These are phyloP conservation scores for Pseudocercospora musae DNA, from an alignment of 2,329 filamentous ascomycete species.

Conservation along the genomic window DNA sequence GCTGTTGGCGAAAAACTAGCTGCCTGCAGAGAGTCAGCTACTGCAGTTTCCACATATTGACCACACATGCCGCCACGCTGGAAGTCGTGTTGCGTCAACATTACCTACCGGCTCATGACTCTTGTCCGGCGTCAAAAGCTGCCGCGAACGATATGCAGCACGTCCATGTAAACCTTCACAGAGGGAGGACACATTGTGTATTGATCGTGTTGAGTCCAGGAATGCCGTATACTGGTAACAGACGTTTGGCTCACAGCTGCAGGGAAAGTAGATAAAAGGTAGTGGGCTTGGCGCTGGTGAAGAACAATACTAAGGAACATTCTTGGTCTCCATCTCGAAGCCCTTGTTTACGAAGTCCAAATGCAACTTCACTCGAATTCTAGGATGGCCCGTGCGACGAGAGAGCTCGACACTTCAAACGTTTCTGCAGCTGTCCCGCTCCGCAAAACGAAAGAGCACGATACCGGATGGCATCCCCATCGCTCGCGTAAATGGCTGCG, in stretches of 20 bases:
- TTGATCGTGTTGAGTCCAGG: conserved; percentile 8
- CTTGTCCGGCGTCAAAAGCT: conserved; percentile 16
- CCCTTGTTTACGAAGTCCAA: conserved; percentile 7
- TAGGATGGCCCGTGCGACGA: conserved; percentile 19
- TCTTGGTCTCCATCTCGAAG: conserved; percentile 23
- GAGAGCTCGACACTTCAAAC: conserved; percentile 6
- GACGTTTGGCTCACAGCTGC: neutral
- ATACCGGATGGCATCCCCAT: conserved; percentile 9
- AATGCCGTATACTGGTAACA: neutral
- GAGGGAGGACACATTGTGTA: conserved; percentile 30
- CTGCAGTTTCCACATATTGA: neutral
- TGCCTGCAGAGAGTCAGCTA: neutral
- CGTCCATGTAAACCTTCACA: conserved; percentile 28
- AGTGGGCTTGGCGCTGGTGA: conserved; percentile 15
- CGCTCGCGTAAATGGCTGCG: conserved; percentile 15
- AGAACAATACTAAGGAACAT: conserved; percentile 35
- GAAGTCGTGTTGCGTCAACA: neutral
- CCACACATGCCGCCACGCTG: neutral
- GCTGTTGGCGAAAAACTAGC: neutral
- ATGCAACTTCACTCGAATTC: conserved; percentile 17
- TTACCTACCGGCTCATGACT: neutral
- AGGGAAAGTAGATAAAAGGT: conserved; percentile 16
- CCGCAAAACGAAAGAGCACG: neutral
- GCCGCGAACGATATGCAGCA: conserved; percentile 28
- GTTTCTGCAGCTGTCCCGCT: neutral